Evolutionary conservation across 345 rosid species (phyloP), one percentile per base, ranked within the genome.

Genomic region (Combretum micranthum): DNA sequence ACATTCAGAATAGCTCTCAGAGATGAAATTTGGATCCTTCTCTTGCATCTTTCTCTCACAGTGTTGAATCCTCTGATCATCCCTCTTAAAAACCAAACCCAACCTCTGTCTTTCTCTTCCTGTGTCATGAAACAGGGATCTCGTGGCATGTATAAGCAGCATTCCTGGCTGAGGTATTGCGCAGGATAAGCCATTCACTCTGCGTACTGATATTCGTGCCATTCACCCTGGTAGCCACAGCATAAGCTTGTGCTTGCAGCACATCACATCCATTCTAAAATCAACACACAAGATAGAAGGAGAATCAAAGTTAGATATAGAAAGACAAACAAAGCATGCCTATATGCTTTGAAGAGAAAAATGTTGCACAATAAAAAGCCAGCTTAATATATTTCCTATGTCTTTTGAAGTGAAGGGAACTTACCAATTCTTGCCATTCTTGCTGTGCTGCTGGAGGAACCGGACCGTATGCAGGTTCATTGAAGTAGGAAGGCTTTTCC

Each of bases 51-150:
- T 72, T 86, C 70, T 88, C 98, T 65, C 91, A 74, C 79, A 84
- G 57, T 93, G 99, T 69, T 74, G 99, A 74, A 93, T 91, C 80
- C 99, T 78, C 72, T 85, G 79, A 75, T 92, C 97, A 61, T 92
- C 98, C 53, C 97, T 84, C 85, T 93, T 93, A 75, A 93, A 93
- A 47, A 93, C 99, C 17, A 97, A 93, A 37, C 99, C 99, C 54
- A 93, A 63, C 99, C 99, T 47, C 97, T 78, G 67, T 89, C 99
- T 79, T 93, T 93, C 81, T 88, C 96, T 74, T 93, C 99, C 70
- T 93, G 97, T 53, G 96, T 84, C 99, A 93, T 93, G 59, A 83
- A 76, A 46, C 69, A 81, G 48, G 99, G 97, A 79, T 93, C 99
- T 62, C 66, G 87, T 47, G 54, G 68, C 23, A 71, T 46, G 60